Evolutionary conservation across 805 yeast genomes (phyloP).

Genomic region (Candida ficus): DNA sequence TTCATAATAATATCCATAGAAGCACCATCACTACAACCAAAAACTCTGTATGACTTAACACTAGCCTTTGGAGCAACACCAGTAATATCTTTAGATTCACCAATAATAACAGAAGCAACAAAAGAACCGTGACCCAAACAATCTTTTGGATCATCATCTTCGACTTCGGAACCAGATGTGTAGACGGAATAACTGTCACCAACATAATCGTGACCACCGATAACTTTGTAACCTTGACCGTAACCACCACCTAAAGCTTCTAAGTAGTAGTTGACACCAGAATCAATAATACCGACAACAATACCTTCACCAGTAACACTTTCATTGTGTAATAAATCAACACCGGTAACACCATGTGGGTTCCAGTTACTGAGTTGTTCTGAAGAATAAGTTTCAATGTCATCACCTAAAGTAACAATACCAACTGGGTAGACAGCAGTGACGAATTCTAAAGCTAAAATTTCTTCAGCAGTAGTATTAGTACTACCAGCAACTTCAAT

Average conservation of each 20-base stretch:
- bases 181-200: too few relatives aligned
- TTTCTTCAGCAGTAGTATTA: not conserved
- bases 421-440: constrained; percentile 1
- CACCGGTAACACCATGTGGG: constrained; percentile 1
- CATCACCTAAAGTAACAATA: not conserved
- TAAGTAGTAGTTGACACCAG: too few relatives aligned
- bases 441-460: not conserved
- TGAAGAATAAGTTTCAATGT: not conserved
- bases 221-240: too few relatives aligned
- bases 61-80: constrained; percentile 16
- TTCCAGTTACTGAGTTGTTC: not conserved
- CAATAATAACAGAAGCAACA: constrained; percentile 1
- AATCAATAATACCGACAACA: not conserved
- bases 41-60: constrained; percentile 11
- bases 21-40: constrained; percentile 4
- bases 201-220: too few relatives aligned
- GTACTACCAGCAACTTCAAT: not conserved
- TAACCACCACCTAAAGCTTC: too few relatives aligned
- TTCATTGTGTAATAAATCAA: not conserved
- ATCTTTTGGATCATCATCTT: too few relatives aligned
- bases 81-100: constrained; percentile 1
- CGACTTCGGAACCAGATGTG: too few relatives aligned
- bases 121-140: too few relatives aligned
- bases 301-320: not conserved
- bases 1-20: constrained; percentile 6